Conservation (phyloP, 805 yeast species). For the Yamadazyma paraphyllophila region DNA sequence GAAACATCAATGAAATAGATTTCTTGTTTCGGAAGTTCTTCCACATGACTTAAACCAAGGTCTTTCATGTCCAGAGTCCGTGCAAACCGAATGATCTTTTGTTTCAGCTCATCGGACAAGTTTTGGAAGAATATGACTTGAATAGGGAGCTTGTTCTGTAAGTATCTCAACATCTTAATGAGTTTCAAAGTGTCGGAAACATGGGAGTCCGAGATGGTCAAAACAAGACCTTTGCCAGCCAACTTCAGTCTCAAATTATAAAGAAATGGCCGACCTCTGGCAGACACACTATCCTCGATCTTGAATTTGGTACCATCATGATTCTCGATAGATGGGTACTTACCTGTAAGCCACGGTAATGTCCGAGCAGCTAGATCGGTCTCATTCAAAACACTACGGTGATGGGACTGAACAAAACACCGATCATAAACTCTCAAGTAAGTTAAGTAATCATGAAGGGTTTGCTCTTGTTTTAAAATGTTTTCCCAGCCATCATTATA, state of each 20-base stretch:
- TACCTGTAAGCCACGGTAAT: conserved; percentile 24
- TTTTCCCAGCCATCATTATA: conserved; percentile 14
- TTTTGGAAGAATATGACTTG: conserved; percentile 28
- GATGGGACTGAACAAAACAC: conserved; percentile 18
- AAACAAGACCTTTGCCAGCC: conserved; percentile 33
- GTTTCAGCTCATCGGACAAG: conserved; percentile 23
- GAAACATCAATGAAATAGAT: conserved; percentile 31
- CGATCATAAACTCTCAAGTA: conserved; percentile 23
- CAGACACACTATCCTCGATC: not conserved
- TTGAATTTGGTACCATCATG: conserved; percentile 7
- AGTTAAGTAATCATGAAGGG: conserved; percentile 23
- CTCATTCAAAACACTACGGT: conserved; percentile 4
- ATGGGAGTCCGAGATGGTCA: conserved; percentile 29
- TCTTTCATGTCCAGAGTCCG: conserved; percentile 12
- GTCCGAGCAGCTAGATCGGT: conserved; percentile 15
- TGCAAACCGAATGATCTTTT: conserved; percentile 20
- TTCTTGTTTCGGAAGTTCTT: conserved; percentile 24
- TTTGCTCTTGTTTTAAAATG: conserved; percentile 21
- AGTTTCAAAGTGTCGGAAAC: conserved; percentile 21
- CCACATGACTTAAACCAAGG: conserved; percentile 1
- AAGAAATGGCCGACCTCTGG: not conserved
- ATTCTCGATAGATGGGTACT: conserved; percentile 19
- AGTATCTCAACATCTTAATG: conserved; percentile 26
- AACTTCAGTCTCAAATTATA: conserved; percentile 16
- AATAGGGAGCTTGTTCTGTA: conserved; percentile 31